Evolutionary conservation across 2,329 filamentous ascomycete genomes (phyloP).

Genomic region (Botrytis cinerea): DNA sequence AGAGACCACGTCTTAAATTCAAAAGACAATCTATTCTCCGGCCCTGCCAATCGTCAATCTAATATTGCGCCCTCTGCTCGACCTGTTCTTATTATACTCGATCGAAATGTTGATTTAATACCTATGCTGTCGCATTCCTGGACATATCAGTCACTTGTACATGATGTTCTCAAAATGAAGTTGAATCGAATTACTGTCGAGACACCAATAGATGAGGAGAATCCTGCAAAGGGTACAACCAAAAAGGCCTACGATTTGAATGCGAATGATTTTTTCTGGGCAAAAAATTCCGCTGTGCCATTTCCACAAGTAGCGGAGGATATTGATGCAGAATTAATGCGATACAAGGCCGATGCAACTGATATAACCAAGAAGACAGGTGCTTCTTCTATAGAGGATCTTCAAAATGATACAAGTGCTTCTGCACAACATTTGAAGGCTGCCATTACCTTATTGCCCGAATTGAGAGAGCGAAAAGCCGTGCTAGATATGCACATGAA

Average conservation of each 20-base stretch:
- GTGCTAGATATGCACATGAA: slow-evolving; percentile 99
- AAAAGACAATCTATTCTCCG: slow-evolving; percentile 93
- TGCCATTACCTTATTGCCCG: slow-evolving; percentile 88
- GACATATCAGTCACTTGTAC: slow-evolving; percentile 84
- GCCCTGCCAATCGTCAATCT: slow-evolving; percentile 55
- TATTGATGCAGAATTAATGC: slow-evolving; percentile 88
- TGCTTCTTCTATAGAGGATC: slow-evolving; percentile 86
- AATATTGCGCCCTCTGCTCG: slow-evolving; percentile 68
- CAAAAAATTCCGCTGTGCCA: slow-evolving; percentile 83
- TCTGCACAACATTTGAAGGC: slow-evolving; percentile 95
- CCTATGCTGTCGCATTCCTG: slow-evolving; percentile 99
- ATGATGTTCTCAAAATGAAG: slow-evolving; percentile 74
- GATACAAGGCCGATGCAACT: slow-evolving; percentile 93
- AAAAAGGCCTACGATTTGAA: slow-evolving; percentile 91
- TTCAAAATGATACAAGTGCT: slow-evolving; percentile 84
- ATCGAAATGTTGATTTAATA: slow-evolving; percentile 92
- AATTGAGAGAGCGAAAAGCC: slow-evolving; percentile 89
- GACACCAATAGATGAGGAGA: slow-evolving; percentile 74
- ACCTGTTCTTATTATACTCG: slow-evolving; percentile 89
- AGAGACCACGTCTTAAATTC: slow-evolving; percentile 96
- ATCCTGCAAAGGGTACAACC: slow-evolving; percentile 70
- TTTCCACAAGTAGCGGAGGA: slow-evolving; percentile 97
- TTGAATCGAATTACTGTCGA: slow-evolving; percentile 95
- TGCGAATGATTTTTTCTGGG: slow-evolving; percentile 94
- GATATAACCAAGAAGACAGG: slow-evolving; percentile 96